phyloP scores from a whole-genome alignment of 2,329 filamentous ascomycete species.

The Paraphaeosphaeria minitans region DNA sequence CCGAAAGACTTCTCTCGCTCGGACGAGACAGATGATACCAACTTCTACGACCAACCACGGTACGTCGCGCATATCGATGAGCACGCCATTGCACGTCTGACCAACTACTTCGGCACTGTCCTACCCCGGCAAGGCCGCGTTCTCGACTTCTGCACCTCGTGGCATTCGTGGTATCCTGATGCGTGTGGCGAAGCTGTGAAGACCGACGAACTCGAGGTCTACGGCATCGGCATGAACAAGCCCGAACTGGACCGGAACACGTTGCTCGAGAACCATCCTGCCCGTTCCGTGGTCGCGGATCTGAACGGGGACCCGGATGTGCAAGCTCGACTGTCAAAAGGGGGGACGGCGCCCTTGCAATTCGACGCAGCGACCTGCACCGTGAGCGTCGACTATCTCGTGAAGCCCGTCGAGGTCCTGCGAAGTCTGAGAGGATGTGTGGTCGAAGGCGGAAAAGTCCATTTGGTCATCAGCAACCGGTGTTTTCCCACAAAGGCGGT shows the following conservation, averaged over 20 bases:
- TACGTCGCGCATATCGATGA: conserved; percentile 62
- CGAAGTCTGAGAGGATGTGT: conserved; percentile 48
- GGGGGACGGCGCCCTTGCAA: conserved; percentile 4
- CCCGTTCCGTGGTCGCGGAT: conserved; percentile 47
- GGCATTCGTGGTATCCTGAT: conserved; percentile 55
- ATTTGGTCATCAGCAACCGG: conserved; percentile 58
- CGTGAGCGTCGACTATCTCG: conserved; percentile 59
- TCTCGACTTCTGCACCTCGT: conserved; percentile 58
- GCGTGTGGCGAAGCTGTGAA: conserved; percentile 37
- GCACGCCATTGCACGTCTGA: conserved; percentile 51
- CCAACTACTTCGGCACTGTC: conserved; percentile 52
- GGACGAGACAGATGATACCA: conserved; percentile 43
- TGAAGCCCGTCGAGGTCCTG: conserved; percentile 53
- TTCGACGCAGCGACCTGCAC: conserved; percentile 58
- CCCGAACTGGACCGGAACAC: conserved; percentile 53
- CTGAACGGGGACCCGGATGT: conserved; percentile 51
- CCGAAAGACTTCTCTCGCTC: conserved; percentile 46
- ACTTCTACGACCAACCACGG: conserved; percentile 48
- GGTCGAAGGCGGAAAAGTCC: conserved; percentile 52
- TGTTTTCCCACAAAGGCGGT: conserved; percentile 61
- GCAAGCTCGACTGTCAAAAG: conserved; percentile 14
- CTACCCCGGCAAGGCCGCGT: conserved; percentile 51
- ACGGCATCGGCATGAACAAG: conserved; percentile 56
- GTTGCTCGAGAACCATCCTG: conserved; percentile 27
- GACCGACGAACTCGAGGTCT: conserved; percentile 46